Base-by-base conservation (phyloP, 805 yeast genomes). In the Lachancea dasiensis region DNA sequence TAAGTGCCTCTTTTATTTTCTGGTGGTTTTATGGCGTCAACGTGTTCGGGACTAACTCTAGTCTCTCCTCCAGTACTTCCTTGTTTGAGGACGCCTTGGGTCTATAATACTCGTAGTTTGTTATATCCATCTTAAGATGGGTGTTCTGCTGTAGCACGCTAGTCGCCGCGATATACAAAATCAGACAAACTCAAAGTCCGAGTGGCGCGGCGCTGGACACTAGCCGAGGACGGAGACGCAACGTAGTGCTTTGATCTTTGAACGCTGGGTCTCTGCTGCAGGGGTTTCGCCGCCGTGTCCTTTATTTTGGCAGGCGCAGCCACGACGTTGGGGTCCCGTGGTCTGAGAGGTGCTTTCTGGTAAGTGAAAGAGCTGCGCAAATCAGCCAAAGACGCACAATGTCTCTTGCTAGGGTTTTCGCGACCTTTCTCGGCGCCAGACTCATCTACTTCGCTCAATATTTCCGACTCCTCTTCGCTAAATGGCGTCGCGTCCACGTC, bases 371-470 rank as follows among this genome's bases (percentile, higher is more conserved):
- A 32, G 8, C 33, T 30, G 24, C 41, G 37, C 16, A 38, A 31
- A 18, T 23, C 34, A 3, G 37, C 41, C 16, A 33, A 11, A 22
- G 41, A 32, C 10, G 21, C 30, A 28, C 41, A 33, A 26, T 33
- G 41, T 18, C 37, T 32, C 24, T 38, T 38, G 16, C 20, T 25
- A 11, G 35, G 18, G n/a, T 11, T 10, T 7, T 10, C 28, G 10
- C 15, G 18, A 18, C 9, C 7, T 15, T 26, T 17, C 8, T n/a
- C 16, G n/a, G 27, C 3, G 14, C 14, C 13, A 16, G 36, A 24
- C 19, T 41, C 45, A 14, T 40, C 52, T 7, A 49, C 39, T 21
- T 47, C 55, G 32, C 49, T 47, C 9, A 50, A 38, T 13, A 47
- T 40, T 35, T 44, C 52, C 11, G 50, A 45, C 15, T 28, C 41